Conservation (phyloP, 2,329 filamentous ascomycete species). For the Diplocarpon mali region DNA sequence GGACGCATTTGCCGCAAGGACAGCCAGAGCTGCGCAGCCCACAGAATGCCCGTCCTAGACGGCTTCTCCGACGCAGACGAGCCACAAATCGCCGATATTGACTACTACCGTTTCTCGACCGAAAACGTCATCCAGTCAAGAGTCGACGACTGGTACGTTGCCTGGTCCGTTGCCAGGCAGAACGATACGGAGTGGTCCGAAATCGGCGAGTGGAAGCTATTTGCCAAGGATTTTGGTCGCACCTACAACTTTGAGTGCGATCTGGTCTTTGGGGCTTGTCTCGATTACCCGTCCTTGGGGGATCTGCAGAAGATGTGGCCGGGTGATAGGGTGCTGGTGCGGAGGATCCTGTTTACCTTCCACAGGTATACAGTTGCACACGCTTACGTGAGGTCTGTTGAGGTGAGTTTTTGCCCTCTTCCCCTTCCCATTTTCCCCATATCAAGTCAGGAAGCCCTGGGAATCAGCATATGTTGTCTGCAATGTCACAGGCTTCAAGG, state of each 20-base stretch:
- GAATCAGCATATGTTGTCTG: no score
- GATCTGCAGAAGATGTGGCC: conserved; percentile 4
- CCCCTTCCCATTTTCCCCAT: background rate
- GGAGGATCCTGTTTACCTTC: conserved; percentile 7
- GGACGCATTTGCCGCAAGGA: background rate
- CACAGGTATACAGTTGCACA: conserved; percentile 1
- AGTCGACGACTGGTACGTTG: conserved; percentile 7
- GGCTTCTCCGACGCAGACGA: background rate
- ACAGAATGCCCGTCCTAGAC: background rate
- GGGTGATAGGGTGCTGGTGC: conserved; percentile 2
- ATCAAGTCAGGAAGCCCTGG: no score
- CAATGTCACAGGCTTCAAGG: no score
- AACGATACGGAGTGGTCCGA: conserved; percentile 1
- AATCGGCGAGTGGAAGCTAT: conserved; percentile 7
- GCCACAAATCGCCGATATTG: conserved; percentile 1
- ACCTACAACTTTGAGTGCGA: conserved; percentile 8
- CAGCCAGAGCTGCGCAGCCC: background rate
- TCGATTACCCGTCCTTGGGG: background rate
- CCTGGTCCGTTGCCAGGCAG: conserved; percentile 4
- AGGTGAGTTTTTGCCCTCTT: background rate
- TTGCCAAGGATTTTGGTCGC: conserved; percentile 2
- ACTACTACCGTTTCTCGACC: conserved; percentile 5
- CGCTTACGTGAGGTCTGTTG: conserved; percentile 5
- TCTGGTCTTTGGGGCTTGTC: conserved; percentile 4
- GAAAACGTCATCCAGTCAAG: conserved; percentile 6